Base-by-base conservation (phyloP, 495 filamentous ascomycete genomes). In the Annulohypoxylon moriforme region DNA sequence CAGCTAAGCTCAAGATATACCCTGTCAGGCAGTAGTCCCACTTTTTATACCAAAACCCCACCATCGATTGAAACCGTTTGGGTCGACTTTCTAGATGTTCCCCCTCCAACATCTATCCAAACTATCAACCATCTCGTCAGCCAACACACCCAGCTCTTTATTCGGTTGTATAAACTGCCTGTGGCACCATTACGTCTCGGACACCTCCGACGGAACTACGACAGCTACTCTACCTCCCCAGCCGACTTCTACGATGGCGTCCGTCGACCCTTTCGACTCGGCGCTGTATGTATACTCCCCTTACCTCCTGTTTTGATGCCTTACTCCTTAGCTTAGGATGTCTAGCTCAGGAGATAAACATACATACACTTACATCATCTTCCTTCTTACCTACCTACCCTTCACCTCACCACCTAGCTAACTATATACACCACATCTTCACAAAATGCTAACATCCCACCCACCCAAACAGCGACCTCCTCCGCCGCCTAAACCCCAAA, bases 401-500 rank as follows among this genome's bases (percentile, higher is more conserved):
- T n/a, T n/a, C n/a, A n/a, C n/a, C n/a, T n/a, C n/a, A n/a, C 25
- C 16, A 29, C 18, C 47, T 31, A 66, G 22, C 42, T 33, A 25
- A 13, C 38, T 42, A 25, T 25, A 62, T 42, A 73, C 67, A 60
- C 64, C 31, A 60, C 16, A 18, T 40, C 11, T 40, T 14, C 34
- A 20, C 25, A 38, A 24, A 8, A 20, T 52, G 9, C 64, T 67
- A 52, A 67, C 24, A 8, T 22, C n/a, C 9, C 29, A 3, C 10
- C 18, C 16, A 36, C 44, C 44, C 18, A 47, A 52, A 25, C 76
- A 99, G 96, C 76, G 96, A 99, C 85, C 94, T 99, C 72, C 96
- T 99, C 82, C 96, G 96, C 71, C 96, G 96, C 44, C 91, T 99
- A 64, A 94, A 97, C 82, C 96, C 96, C 7, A 94, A 94, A 78